These are phyloP conservation scores for Climacium dendroides DNA, from an alignment of 225 moss, liverwort and hornwort species.

Conservation along the genomic window DNA sequence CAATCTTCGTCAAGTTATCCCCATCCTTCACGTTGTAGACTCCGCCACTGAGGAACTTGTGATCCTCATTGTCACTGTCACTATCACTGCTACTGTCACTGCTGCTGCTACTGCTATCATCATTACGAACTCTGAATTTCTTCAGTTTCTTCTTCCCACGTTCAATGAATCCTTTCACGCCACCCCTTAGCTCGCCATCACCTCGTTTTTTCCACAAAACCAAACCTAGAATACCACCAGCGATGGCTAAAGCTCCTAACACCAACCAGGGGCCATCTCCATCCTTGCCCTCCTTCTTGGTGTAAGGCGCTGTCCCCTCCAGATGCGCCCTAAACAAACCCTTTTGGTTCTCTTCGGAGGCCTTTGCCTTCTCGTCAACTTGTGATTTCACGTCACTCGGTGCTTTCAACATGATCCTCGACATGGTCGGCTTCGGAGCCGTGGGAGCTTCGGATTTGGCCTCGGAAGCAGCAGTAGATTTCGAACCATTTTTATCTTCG, in stretches of 20 bases:
- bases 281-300: neutral
- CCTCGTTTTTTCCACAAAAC: neutral
- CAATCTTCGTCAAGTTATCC: slow-evolving; percentile 70
- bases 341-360: neutral
- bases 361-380: neutral
- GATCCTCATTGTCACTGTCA: neutral
- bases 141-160: neutral
- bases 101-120: neutral
- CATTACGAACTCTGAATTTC: neutral
- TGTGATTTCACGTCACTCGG: neutral
- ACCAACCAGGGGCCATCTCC: neutral
- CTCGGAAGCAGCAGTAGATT: neutral
- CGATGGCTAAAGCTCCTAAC: slow-evolving; percentile 8
- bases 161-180: neutral
- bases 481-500: neutral
- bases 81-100: neutral
- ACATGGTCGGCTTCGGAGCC: neutral
- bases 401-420: slow-evolving; percentile 4
- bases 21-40: slow-evolving; percentile 61
- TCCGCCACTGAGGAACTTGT: neutral
- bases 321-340: slow-evolving; percentile 16
- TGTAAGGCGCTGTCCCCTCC: neutral
- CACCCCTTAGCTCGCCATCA: neutral
- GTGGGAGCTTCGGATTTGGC: neutral
- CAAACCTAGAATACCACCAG: slow-evolving; percentile 8